Evolutionary conservation across 2,329 filamentous ascomycete genomes (phyloP).

Genomic region (Epicoccum nigrum): DNA sequence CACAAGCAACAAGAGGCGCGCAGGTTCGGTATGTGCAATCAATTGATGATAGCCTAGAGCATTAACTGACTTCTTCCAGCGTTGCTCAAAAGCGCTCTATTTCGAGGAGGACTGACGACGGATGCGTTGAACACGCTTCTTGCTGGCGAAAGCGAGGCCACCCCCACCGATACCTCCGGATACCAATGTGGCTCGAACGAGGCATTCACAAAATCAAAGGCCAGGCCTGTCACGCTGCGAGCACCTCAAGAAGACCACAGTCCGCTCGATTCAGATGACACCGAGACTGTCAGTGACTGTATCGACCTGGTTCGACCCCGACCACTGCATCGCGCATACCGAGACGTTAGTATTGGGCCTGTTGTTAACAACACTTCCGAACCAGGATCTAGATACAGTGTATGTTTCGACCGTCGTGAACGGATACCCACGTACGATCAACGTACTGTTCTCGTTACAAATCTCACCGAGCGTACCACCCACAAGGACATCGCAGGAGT

Average conservation of each 20-base stretch:
- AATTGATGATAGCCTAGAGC: neutral
- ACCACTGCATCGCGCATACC: conserved; percentile 22
- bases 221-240: conserved; percentile 19
- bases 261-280: conserved; percentile 27
- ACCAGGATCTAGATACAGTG: conserved; percentile 22
- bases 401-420: conserved; percentile 3
- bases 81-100: conserved; percentile 55
- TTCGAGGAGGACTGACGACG: conserved; percentile 57
- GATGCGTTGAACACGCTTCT: conserved; percentile 59
- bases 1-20: conserved; percentile 49
- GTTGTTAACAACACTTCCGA: conserved; percentile 22
- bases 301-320: conserved; percentile 19
- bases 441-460: conserved; percentile 67
- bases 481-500: conserved; percentile 69
- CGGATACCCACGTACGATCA: conserved; percentile 40
- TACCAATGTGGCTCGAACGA: conserved; percentile 25
- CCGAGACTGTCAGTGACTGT: conserved; percentile 25
- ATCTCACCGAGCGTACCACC: conserved; percentile 66
- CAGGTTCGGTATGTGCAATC: conserved; percentile 60
- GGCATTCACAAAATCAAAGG: conserved; percentile 15
- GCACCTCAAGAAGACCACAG: conserved; percentile 7
- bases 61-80: conserved; percentile 38
- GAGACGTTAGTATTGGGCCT: conserved; percentile 26
- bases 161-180: conserved; percentile 20
- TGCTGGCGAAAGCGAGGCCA: conserved; percentile 33